A percentile compares a stretch with the other conserved stretches of the same genome.
Conservation (phyloP, 1,139 yeast genomes). For the Petasospora fabianii region DNA sequence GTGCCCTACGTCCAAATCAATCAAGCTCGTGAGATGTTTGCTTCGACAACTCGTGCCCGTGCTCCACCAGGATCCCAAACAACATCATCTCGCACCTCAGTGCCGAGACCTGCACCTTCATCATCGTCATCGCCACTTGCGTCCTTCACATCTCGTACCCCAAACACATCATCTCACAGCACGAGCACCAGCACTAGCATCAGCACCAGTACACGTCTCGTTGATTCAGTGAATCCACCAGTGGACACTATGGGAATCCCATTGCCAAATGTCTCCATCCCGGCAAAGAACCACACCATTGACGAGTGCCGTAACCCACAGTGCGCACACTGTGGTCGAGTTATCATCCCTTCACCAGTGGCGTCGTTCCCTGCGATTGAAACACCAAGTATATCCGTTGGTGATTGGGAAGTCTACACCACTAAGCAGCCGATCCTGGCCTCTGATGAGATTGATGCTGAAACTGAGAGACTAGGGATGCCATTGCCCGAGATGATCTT, state of each 20-base stretch:
- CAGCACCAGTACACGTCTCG: constrained; percentile 1
- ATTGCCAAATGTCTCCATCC: constrained; percentile 18
- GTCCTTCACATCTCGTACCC: background rate
- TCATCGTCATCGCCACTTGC: background rate
- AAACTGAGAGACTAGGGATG: constrained; percentile 53
- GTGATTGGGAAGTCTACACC: constrained; percentile 76
- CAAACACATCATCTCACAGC: background rate
- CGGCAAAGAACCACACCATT: constrained; percentile 25
- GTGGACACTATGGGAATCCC: constrained; percentile 10
- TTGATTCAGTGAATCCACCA: constrained; percentile 14
- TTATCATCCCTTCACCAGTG: constrained; percentile 70
- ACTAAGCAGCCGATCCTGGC: constrained; percentile 73
- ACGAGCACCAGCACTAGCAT: background rate
- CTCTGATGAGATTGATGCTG: constrained; percentile 68
- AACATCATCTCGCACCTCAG: too few species aligned
- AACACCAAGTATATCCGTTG: constrained; percentile 60
- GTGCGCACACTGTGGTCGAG: constrained; percentile 64
- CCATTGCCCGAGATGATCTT: constrained; percentile 98
- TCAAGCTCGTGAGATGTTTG: constrained; percentile 62
- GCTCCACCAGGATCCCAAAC: constrained; percentile 37
- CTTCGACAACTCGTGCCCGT: constrained; percentile 31
- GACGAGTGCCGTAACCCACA: constrained; percentile 37
- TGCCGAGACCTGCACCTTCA: background rate
- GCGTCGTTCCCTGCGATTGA: constrained; percentile 61
- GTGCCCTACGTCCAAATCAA: constrained; percentile 56